A percentile compares a stretch with the other conserved stretches of the same genome.
Evolutionary conservation across 1,139 yeast species (phyloP).

Genomic region (Protomyces gravidus): DNA sequence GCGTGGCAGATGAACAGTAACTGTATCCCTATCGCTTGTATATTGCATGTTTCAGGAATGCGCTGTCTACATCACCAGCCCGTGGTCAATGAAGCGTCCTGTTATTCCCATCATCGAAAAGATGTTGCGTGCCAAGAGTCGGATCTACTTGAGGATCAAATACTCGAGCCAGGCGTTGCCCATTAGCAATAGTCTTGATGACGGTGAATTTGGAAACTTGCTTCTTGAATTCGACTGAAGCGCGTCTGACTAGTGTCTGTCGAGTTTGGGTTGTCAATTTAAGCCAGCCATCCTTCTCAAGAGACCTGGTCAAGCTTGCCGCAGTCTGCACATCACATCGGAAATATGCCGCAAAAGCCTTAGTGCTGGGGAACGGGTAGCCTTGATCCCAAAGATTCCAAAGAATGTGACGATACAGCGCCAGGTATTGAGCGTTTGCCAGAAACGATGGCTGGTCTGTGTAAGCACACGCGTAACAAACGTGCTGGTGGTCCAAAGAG

Average conservation of each 20-base stretch:
- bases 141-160: neutral
- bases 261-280: too few species aligned
- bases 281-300: neutral
- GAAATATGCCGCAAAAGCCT: neutral
- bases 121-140: neutral
- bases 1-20: too few species aligned
- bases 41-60: too few species aligned
- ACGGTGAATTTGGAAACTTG: neutral
- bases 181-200: neutral
- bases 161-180: neutral
- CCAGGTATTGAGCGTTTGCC: neutral
- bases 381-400: neutral
- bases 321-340: neutral
- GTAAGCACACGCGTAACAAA: neutral
- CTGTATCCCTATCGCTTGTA: too few species aligned
- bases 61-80: too few species aligned
- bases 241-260: neutral
- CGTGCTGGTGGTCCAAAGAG: neutral
- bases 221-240: neutral
- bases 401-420: neutral
- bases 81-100: too few species aligned
- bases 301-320: neutral
- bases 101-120: too few species aligned
- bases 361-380: neutral
- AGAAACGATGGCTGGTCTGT: neutral